Base-by-base conservation (phyloP, 2,329 filamentous ascomycete species). In the Elsinoe batatas region DNA sequence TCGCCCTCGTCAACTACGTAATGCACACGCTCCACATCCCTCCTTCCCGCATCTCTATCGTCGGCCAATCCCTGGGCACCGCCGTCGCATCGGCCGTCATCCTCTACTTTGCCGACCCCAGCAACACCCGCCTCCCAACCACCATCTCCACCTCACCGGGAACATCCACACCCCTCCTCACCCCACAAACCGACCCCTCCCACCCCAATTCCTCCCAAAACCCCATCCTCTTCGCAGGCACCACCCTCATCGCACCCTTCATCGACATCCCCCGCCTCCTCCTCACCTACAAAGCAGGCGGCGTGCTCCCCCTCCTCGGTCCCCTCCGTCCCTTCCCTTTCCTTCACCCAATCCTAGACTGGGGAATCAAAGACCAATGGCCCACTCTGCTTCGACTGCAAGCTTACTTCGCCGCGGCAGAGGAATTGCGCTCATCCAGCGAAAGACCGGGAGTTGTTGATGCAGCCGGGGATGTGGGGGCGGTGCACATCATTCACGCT, bases 11-110 rank as follows among this genome's bases (percentile, higher is more conserved):
- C 2, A 78, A 89, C 58, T 94, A 87, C 73, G 81, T 87, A 8
- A 76, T 89, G 36, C 72, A 80, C 17, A 73, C 78, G 1, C 81
- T 83, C 12, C 73, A 79, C 0, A 77, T 96, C 15, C 76, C 86
- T 0, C 73, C 88, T 0, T 77, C 79, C 37, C 83, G 83, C 22
- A 93, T 95, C 59, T 82, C 91, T 2, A 75, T 96, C 26, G 74
- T 94, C 2, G 91, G 91, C 15, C 91, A 96, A 64, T 93, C 87
- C 63, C 78, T 97, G 0, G 91, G 91, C 20, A 95, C 91, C 0
- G 91, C 88, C 0, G 87, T 96, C 1, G 82, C 85, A 5, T 79
- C 83, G 44, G 91, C 82, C 2, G 82, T 88, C 1, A 84, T 82
- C 1, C 83, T 95, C 64, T 78, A 82, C 56, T 91, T 87, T 63